Base-by-base conservation (phyloP, 768 basidiomycete species). In the Tulasnella sp. region DNA sequence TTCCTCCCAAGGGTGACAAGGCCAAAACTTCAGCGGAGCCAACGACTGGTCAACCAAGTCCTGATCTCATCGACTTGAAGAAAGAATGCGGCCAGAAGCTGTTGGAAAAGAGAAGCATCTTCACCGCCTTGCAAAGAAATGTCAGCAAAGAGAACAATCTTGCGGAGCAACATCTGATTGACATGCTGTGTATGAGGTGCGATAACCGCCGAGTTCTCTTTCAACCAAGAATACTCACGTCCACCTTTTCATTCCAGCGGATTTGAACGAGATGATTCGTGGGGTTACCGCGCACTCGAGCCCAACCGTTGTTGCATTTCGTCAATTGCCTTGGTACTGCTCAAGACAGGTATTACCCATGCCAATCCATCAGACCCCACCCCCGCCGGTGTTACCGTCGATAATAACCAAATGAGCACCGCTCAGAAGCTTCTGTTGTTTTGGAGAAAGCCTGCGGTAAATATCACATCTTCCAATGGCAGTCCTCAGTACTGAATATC, bases 151-250 rank as follows among this genome's bases (percentile, higher is more conserved):
- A 98, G 86, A 98, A 98, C 83, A 99, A 99, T 84, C 88, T 98
- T 75, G 98, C 98, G 23, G 98, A 99, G 85, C 97, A 99, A 85
- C 98, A 99, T 86, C 86, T 99, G 82, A 99, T 99, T 85, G 98
- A 99, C 85, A 99, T 99, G 98, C 88, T 99, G 80, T 99, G 97
- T 86, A 98, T 98, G 95, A 98, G 96, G 97, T 97, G 83, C 75
- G 87, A 83, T 69, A 61, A 85, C 10, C 29, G 79, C 55, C 37
- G 69, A 44, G 20, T 75, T 55, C 26, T 70, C 11, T 37, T 26
- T 55, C 32, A 75, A 39, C 23, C 26, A 20, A 5, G 42, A 29
- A 40, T 72, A 29, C 72, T 32, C 78, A 81, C 16, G 55, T 37
- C 57, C 46, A 16, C 40, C 46, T 51, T 51, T 39, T 79, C 74